phyloP scores from a whole-genome alignment of 73 alveolate species.

The Stentor coeruleus region DNA sequence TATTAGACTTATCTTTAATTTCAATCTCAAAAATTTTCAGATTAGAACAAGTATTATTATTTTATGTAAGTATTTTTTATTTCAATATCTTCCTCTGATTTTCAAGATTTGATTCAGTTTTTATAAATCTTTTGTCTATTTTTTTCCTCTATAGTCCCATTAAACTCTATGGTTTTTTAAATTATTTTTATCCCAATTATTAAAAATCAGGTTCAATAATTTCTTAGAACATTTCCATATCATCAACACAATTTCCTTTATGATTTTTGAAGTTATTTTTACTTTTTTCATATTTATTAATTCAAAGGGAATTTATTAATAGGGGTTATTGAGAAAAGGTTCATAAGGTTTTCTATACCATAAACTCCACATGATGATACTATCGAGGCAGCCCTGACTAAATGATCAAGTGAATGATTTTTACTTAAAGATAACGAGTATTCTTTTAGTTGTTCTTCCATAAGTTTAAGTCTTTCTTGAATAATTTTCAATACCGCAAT shows the following conservation, averaged over 20 bases:
- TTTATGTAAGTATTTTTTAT: too few relatives aligned
- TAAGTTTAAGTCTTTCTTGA: not conserved
- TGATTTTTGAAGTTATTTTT: slow-evolving; percentile 40
- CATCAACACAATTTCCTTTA: slow-evolving; percentile 64
- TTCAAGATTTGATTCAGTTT: not conserved
- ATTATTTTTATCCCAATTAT: slow-evolving; percentile 47
- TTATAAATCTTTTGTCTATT: not conserved
- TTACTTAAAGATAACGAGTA: not conserved
- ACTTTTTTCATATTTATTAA: not conserved
- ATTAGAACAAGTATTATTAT: not conserved
- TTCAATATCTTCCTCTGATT: not conserved
- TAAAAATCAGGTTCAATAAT: slow-evolving; percentile 56
- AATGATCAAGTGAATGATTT: not conserved
- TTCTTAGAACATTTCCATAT: slow-evolving; percentile 53
- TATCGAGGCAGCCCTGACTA: not conserved
- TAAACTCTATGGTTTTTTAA: slow-evolving; percentile 50
- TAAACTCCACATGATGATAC: not conserved
- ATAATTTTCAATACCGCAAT: too few relatives aligned
- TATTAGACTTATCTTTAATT: too few relatives aligned
- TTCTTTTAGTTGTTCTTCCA: not conserved
- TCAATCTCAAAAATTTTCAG: not conserved
- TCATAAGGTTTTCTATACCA: not conserved
- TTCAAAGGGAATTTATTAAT: not conserved
- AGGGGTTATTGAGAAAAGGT: not conserved
- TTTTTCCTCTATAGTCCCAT: not conserved